Evolutionary conservation across 768 basidiomycete genomes (phyloP), one percentile per base, ranked within the genome.

Genomic region (Hirschioporus abietinus): DNA sequence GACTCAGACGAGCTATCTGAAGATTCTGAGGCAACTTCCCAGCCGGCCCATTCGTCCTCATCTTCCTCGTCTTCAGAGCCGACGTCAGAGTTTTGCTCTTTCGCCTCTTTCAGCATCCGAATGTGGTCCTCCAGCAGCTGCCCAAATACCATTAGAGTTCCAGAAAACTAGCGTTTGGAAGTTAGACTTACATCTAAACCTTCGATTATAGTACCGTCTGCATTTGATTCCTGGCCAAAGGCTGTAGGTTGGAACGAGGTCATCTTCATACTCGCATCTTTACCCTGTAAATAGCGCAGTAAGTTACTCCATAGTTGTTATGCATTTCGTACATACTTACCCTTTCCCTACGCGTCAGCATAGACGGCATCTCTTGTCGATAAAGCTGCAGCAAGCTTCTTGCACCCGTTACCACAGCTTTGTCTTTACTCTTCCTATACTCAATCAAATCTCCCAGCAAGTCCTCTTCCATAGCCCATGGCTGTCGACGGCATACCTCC

Each of bases 381-480:
- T 92, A 99, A 18, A 99, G 80, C 74, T 91, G 92, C 64, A 99
- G 77, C 61, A 99, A 74, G 17, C 95, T 92, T 27, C 97, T 82
- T 1, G 93, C 89, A 60, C 92, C 95, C n/a, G 92, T 87, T 7
- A 90, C 89, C 58, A 97, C 95, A 0, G 90, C 85, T 80, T 98
- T 99, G 77, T 98, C 97, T 71, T 89, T 87, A 72, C 94, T 96
- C 80, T 97, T 99, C 74, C 89, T 83, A 76, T 99, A 99, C 77
- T 95, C 96, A 64, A 99, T 86, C 69, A 99, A 77, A 78, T 99
- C 97, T 2, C 91, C 88, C 5, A 99, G 80, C 26, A 98, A 77
- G 72, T 98, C 96, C 70, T 94, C 93, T 70, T 96, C 94, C 91
- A 99, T 98, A 65, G 92, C 88, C 93, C 95, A 96, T 4, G 96